Percentiles rank a stretch among this genome's conserved stretches.
Conservation (phyloP, 768 basidiomycete genomes). For the Hortiboletus campestris region DNA sequence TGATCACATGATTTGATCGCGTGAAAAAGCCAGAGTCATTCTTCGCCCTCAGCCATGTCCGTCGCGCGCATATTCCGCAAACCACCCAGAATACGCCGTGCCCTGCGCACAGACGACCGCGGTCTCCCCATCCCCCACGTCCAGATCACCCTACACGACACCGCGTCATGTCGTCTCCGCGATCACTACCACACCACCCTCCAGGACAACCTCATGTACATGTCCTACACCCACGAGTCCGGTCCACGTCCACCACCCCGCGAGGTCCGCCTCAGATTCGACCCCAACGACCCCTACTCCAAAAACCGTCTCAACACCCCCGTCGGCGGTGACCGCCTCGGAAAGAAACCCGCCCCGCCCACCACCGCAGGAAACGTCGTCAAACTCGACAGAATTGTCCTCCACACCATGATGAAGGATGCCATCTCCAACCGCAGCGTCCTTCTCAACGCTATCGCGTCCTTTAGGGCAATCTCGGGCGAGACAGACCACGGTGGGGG, state of each 20-base stretch:
- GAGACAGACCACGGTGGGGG: constrained; percentile 77
- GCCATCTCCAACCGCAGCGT: constrained; percentile 66
- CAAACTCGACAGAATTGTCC: constrained; percentile 75
- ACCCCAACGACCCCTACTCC: constrained; percentile 79
- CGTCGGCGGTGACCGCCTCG: constrained; percentile 65
- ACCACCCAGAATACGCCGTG: constrained; percentile 44
- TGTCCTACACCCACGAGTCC: constrained; percentile 81
- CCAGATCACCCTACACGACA: constrained; percentile 63
- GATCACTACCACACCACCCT: constrained; percentile 86
- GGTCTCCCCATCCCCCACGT: constrained; percentile 76
- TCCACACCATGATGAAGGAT: constrained; percentile 86
- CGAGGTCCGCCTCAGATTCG: constrained; percentile 63
- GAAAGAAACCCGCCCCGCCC: constrained; percentile 65
- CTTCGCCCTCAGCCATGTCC: constrained; percentile 3
- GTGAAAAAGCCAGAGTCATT: neutral
- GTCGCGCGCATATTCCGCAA: constrained; percentile 49
- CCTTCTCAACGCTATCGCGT: constrained; percentile 84
- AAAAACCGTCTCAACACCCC: constrained; percentile 75
- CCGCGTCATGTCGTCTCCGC: constrained; percentile 66
- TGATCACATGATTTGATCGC: too few species aligned
- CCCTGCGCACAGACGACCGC: constrained; percentile 48
- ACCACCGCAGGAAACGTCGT: constrained; percentile 69
- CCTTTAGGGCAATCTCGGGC: constrained; percentile 82
- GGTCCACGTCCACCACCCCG: constrained; percentile 52
- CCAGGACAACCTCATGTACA: constrained; percentile 89